phyloP scores from a whole-genome alignment of 257 asterid genomes.

The Solanum phureja region DNA sequence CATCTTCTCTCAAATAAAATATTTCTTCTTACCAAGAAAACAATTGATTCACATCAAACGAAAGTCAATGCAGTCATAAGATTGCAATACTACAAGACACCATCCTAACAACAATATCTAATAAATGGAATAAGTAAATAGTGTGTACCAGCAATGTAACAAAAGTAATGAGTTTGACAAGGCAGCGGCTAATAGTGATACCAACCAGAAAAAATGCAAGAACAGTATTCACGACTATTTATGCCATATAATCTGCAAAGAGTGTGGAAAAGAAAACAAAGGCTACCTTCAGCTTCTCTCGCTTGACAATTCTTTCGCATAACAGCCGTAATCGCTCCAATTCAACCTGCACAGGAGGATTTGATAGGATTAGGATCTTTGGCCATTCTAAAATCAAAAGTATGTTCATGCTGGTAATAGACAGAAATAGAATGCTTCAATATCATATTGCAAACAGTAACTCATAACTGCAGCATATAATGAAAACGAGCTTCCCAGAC shows the following conservation, averaged over 20 bases:
- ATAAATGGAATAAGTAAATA: neutral
- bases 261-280: neutral
- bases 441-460: neutral
- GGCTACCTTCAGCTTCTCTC: conserved; percentile 93
- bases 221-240: neutral
- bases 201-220: neutral
- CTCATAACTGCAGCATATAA: neutral
- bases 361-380: neutral
- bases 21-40: neutral
- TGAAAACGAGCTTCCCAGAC: neutral
- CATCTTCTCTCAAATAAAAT: neutral
- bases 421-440: neutral
- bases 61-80: neutral
- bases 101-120: neutral
- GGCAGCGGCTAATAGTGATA: neutral
- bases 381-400: neutral
- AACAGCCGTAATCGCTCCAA: conserved; percentile 93
- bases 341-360: conserved; percentile 57
- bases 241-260: neutral
- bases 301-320: conserved; percentile 81
- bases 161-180: neutral
- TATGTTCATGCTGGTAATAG: neutral
- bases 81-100: neutral
- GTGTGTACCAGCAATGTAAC: neutral
- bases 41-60: neutral